Percentiles rank a stretch among this genome's conserved stretches.
These are phyloP conservation scores for Oryza glaberrima DNA, from an alignment of 176 grass and related monocot species.

Conservation along the genomic window DNA sequence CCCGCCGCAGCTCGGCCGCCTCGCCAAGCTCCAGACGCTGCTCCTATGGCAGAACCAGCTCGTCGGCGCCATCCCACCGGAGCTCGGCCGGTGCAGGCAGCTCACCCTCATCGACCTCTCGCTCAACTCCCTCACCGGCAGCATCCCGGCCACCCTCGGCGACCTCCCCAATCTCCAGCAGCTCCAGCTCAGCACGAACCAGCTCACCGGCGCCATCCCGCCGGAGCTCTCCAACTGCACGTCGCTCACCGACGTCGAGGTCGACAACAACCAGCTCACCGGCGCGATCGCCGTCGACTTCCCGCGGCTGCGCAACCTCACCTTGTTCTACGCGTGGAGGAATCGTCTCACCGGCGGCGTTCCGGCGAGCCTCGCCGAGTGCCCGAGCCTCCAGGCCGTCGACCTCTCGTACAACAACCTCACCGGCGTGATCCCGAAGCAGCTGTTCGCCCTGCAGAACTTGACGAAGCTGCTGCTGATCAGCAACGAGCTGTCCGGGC, in stretches of 20 bases:
- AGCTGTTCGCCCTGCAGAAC: constrained; percentile 75
- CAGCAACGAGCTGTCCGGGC: constrained; percentile 78
- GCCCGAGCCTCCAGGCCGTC: constrained; percentile 66
- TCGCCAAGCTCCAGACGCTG: constrained; percentile 73
- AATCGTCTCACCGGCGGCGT: constrained; percentile 83
- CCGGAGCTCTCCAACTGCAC: constrained; percentile 85
- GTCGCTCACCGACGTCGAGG: constrained; percentile 71
- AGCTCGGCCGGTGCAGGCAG: constrained; percentile 71
- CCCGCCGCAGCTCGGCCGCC: constrained; percentile 57
- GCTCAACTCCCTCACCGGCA: constrained; percentile 73
- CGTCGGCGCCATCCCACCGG: constrained; percentile 70
- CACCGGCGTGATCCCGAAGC: constrained; percentile 68
- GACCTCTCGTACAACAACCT: constrained; percentile 97
- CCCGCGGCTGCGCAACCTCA: constrained; percentile 66
- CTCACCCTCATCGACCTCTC: constrained; percentile 80
- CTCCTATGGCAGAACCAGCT: constrained; percentile 96
- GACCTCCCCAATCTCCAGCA: constrained; percentile 67
- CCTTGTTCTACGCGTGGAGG: constrained; percentile 95
- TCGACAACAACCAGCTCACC: constrained; percentile 72
- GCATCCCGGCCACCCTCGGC: constrained; percentile 65
- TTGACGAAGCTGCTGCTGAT: constrained; percentile 87
- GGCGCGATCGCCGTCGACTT: constrained; percentile 73
- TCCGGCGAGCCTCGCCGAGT: constrained; percentile 65
- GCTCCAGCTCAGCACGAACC: constrained; percentile 92
- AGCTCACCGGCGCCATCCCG: constrained; percentile 73